Base-by-base conservation (phyloP, 2,329 filamentous ascomycete species). In the Hymenoscyphus repandus region DNA sequence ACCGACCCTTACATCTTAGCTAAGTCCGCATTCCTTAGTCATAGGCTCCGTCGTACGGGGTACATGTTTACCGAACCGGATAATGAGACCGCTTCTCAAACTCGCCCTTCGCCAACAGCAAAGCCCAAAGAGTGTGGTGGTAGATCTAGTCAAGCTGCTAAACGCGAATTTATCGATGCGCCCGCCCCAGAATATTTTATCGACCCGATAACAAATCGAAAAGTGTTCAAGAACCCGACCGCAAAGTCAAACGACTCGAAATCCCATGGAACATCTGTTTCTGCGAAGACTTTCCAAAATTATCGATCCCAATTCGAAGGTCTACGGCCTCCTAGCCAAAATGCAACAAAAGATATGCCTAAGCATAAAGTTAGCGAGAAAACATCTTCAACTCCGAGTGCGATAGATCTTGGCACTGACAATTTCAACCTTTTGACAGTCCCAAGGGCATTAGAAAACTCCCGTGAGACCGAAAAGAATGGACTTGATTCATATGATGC, bases 181-280 rank as follows among this genome's bases (percentile, higher is more conserved):
- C 7, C 34, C 30, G 31, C 45, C 17, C 27, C 40, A 44, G 32
- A 47, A 39, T 74, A 71, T 43, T 63, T 71, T 17, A 80, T 83
- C 39, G 79, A 83, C 50, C 79, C 79, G 2, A 80, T 83, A 52
- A 80, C 78, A 13, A 82, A 82, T 54, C 73, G 77, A 32, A 78
- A 73, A 53, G 70, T 78, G 3, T 54, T 50, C 32, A 62, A 48
- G 12, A 55, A 60, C 2, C 22, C 33, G 4, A 46, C 44, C 13
- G 33, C 11, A n/a, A 27, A 32, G 1, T 9, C 37, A 18, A 17
- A 18, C 6, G 27, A 42, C 13, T 22, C 10, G 13, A 34, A 31
- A 6, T 31, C 31, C 15, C 41, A 58, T 15, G 9, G 50, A 20
- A 47, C 45, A 12, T 51, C 68, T n/a, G 61, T 62, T 3, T 61